Conservation (phyloP, 352 stramenopile genomes). For the Pythium sukuiense region DNA sequence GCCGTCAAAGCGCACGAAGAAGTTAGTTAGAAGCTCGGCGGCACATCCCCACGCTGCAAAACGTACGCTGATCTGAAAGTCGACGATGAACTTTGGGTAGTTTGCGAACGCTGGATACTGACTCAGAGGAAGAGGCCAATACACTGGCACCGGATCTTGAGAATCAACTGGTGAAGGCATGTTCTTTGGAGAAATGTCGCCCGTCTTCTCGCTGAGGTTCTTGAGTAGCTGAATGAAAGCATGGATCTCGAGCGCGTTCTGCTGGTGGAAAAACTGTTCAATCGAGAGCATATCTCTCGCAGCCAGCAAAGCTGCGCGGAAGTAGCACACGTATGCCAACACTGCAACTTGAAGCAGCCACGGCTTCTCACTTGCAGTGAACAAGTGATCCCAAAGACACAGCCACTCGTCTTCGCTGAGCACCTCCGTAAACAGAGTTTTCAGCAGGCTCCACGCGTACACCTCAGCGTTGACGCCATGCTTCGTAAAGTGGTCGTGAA, state of each 20-base stretch:
- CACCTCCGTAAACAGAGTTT: conserved; percentile 89
- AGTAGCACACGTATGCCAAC: conserved; percentile 74
- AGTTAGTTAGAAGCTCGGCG: background rate
- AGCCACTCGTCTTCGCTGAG: conserved; percentile 88
- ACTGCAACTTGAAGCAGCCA: conserved; percentile 64
- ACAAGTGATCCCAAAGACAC: conserved; percentile 85
- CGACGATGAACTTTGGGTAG: conserved; percentile 79
- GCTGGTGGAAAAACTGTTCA: conserved; percentile 85
- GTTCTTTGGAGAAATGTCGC: conserved; percentile 11
- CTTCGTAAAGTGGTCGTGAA: conserved; percentile 78
- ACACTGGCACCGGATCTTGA: background rate
- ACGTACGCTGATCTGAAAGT: conserved; percentile 83
- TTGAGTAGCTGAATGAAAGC: conserved; percentile 68
- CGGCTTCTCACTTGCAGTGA: conserved; percentile 70
- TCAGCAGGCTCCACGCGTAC: conserved; percentile 86
- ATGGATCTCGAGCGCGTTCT: conserved; percentile 78
- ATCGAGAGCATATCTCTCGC: conserved; percentile 60
- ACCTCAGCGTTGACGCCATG: conserved; percentile 58
- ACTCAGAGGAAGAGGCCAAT: conserved; percentile 65
- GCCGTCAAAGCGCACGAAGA: background rate
- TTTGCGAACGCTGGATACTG: conserved; percentile 82
- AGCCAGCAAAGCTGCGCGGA: conserved; percentile 57
- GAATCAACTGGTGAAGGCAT: background rate
- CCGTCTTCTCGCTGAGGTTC: conserved; percentile 46
- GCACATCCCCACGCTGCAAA: background rate